Base-by-base conservation (phyloP, 129 eudicot species). In the Saposhnikovia divaricata region DNA sequence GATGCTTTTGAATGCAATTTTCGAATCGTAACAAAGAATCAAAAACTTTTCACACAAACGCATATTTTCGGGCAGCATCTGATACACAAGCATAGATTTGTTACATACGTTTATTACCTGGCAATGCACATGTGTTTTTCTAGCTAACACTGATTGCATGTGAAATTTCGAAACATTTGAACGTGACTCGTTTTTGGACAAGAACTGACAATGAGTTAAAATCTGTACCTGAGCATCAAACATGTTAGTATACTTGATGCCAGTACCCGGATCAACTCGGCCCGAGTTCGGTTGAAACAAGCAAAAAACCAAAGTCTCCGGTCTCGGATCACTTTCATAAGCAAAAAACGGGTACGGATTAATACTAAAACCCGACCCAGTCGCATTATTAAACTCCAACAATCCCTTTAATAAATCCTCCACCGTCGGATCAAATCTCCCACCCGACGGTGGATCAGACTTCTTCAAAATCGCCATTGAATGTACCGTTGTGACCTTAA, bases 331-430 rank as follows among this genome's bases (percentile, higher is more conserved):
- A 42, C 87, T 87, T 80, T 92, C 90, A 82, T 91, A 93, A 21
- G 98, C 98, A 45, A 93, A 93, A 75, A 81, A 93, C 0, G 97
- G 98, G 55, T 93, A 91, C 5, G 98, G 96, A 77, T 93, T 93
- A 25, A 93, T 88, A 77, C 87, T 78, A 37, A 93, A 91, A 15
- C 97, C 96, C 40, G 98, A 89, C 3, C 83, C 93, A 3, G 80
- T 89, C 4, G 83, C 87, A 9, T 76, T 87, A 76, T 87, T 87
- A 28, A 93, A 93, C 80, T 79, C 90, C 80, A 93, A 81, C 55
- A 93, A 16, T 11, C 88, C 90, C 75, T 85, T 88, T 88, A 93
- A 74, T 48, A 89, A 69, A 79, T 85, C 96, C 46, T 68, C 89
- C 6, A 82, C 72, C 0, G 31, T 73, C 51, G 91, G 87, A 51